Evolutionary conservation across 2,329 filamentous ascomycete species (phyloP), one percentile per base, ranked within the genome.

Genomic region (Trichoderma hamatum): DNA sequence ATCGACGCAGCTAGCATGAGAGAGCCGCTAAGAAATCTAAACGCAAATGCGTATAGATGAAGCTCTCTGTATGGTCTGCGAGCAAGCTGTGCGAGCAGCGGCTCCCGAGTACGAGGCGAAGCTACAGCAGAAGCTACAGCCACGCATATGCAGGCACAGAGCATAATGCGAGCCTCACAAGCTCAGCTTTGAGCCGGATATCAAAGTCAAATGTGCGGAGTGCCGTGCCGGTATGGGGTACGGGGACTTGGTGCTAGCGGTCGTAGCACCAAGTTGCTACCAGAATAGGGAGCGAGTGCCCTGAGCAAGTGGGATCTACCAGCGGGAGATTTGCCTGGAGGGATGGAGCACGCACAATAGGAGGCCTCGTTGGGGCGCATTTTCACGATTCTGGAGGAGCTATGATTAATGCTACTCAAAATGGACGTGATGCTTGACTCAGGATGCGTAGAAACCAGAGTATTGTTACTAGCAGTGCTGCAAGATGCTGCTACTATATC

Each of bases 21-120:
- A 69, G 30, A 55, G 68, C 68, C 68, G 68, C 63, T 69, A 69
- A 56, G 34, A 21, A 51, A 19, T 34, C 32, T 54, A 43, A 58
- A 56, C 19, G 21, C n/a, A 19, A 36, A 3, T 54, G 11, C 24
- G 51, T 14, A 16, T 5, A 14, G 26, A 26, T 30, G 51, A 49
- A 24, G 46, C 46, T 36, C 46, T 21, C n/a, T 34, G n/a, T 21
- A 52, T n/a, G 34, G 43, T 46, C 43, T 52, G 34, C 28, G 32
- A 24, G 21, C 14, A 14, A 49, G 46, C n/a, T 49, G 46, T 49
- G 19, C 39, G 39, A 43, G 39, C 13, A 49, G 46, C 46, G 13
- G 21, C 11, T 49, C 19, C 46, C n/a, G 46, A 49, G 46, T 24
- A 24, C 46, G 28, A 16, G 16, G 26, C 52, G 28, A 55, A 28